phyloP scores from a whole-genome alignment of 2,329 filamentous ascomycete species.

The Malbranchea cinnamomea region DNA sequence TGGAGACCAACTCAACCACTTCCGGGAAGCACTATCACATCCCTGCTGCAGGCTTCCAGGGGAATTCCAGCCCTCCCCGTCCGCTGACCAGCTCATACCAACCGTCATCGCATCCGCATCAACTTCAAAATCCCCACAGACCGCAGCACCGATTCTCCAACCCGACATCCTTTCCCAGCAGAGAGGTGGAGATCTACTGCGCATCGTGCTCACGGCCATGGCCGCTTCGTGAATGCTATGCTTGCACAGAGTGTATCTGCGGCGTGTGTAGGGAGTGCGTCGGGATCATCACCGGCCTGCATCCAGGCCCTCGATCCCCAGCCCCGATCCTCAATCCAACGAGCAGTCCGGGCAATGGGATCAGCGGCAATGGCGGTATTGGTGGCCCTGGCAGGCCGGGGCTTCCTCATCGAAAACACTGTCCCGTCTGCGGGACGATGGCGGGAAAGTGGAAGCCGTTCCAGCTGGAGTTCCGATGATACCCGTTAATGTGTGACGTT shows the following conservation, averaged over 20 bases:
- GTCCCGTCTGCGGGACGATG: slow-evolving; percentile 31
- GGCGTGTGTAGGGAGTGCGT: slow-evolving; percentile 83
- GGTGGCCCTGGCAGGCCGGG: slow-evolving; percentile 19
- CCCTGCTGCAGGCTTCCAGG: slow-evolving; percentile 45
- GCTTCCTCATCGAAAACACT: slow-evolving; percentile 26
- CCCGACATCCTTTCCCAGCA: slow-evolving; percentile 38
- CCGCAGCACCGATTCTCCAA: slow-evolving; percentile 29
- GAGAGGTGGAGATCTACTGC: slow-evolving; percentile 73
- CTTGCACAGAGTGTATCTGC: slow-evolving; percentile 92
- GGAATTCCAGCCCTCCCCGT: slow-evolving; percentile 43
- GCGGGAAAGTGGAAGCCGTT: slow-evolving; percentile 35
- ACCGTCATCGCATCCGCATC: slow-evolving; percentile 18
- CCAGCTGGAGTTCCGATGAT: slow-evolving; percentile 32
- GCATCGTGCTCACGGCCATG: slow-evolving; percentile 70
- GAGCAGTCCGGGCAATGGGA: slow-evolving; percentile 17
- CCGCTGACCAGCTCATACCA: slow-evolving; percentile 25
- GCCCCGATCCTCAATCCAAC: slow-evolving; percentile 22
- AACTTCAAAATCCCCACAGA: slow-evolving; percentile 26
- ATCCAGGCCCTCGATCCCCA: slow-evolving; percentile 19
- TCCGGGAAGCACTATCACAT: slow-evolving; percentile 58
- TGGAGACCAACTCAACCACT: slow-evolving; percentile 35
- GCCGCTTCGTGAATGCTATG: slow-evolving; percentile 68
- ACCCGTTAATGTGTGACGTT: neutral
- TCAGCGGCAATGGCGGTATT: slow-evolving; percentile 16
- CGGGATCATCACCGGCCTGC: slow-evolving; percentile 28